Percentiles rank a stretch among this genome's conserved stretches.
Conservation (phyloP, 2,329 filamentous ascomycete genomes). For the Colletotrichum higginsianum region DNA sequence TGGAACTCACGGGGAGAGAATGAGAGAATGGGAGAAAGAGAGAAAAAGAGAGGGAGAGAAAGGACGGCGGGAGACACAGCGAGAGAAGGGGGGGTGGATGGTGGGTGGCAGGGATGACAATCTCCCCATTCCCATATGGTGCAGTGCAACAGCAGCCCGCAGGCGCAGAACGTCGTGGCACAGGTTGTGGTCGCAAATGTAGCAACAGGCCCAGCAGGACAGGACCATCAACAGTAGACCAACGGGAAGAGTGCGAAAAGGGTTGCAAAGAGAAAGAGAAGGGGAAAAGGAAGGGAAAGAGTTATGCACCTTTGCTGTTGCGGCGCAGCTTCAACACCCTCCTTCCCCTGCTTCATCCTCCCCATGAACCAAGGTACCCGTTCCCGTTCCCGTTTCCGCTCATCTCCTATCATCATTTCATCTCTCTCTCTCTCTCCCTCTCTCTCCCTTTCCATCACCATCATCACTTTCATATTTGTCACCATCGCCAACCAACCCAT, state of each 20-base stretch:
- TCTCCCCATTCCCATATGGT: slow-evolving; percentile 26
- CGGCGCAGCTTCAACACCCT: neutral
- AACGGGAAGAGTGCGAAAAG: neutral
- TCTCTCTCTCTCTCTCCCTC: neutral
- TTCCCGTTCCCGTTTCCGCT: neutral
- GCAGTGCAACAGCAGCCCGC: slow-evolving; percentile 5
- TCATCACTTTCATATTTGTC: neutral
- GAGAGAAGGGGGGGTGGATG: neutral
- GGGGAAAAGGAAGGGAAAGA: neutral
- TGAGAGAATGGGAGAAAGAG: neutral
- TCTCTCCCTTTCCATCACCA: neutral
- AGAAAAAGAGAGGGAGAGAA: neutral
- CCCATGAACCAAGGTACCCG: neutral
- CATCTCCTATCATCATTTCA: neutral
- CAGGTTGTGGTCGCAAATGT: slow-evolving; percentile 8
- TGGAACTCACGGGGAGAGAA: neutral
- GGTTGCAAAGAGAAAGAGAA: neutral
- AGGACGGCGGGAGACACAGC: slow-evolving; percentile 2
- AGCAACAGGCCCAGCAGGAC: slow-evolving; percentile 1
- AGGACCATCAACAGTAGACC: neutral
- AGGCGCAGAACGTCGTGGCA: slow-evolving; percentile 2
- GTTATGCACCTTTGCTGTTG: neutral
- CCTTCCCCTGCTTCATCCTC: slow-evolving; percentile 11
- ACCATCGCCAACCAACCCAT: neutral
- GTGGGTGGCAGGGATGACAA: neutral